Percentiles rank a stretch among this genome's conserved stretches.
Evolutionary conservation across 1,139 yeast genomes (phyloP).

Genomic region (Yamadazyma taylorii): DNA sequence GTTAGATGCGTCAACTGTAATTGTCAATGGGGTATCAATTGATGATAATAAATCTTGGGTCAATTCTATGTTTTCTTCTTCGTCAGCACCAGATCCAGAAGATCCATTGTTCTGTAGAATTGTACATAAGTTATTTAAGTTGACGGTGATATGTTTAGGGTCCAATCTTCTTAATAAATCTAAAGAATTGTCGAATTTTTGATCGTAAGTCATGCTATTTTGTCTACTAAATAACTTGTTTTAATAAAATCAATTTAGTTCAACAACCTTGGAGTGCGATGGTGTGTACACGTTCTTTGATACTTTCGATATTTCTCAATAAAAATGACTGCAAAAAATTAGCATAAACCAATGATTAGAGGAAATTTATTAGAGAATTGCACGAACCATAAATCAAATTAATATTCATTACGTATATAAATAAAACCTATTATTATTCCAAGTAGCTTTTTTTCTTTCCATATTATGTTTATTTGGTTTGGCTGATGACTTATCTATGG

Average conservation of each 20-base stretch:
- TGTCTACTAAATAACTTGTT: neutral
- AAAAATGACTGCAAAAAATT: neutral
- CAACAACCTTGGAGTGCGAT: neutral
- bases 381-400: too few relatives aligned
- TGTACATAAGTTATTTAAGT: conserved; percentile 69
- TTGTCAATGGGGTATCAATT: conserved; percentile 80
- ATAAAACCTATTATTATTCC: too few relatives aligned
- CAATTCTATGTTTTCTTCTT: conserved; percentile 33
- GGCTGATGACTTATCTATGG: neutral
- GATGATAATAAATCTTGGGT: conserved; percentile 87
- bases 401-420: too few relatives aligned
- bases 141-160: conserved; percentile 65
- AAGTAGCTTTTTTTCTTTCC: too few relatives aligned
- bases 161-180: conserved; percentile 84
- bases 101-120: conserved; percentile 51
- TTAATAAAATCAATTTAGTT: neutral
- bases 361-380: too few relatives aligned
- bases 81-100: too few relatives aligned
- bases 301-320: too few relatives aligned
- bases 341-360: too few relatives aligned
- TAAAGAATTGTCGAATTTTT: conserved; percentile 81
- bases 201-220: conserved; percentile 40
- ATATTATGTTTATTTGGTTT: too few relatives aligned
- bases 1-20: conserved; percentile 54
- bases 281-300: neutral